These are phyloP conservation scores for Persicaria maculosa DNA, from an alignment of 148 eudicot species.

Conservation along the genomic window DNA sequence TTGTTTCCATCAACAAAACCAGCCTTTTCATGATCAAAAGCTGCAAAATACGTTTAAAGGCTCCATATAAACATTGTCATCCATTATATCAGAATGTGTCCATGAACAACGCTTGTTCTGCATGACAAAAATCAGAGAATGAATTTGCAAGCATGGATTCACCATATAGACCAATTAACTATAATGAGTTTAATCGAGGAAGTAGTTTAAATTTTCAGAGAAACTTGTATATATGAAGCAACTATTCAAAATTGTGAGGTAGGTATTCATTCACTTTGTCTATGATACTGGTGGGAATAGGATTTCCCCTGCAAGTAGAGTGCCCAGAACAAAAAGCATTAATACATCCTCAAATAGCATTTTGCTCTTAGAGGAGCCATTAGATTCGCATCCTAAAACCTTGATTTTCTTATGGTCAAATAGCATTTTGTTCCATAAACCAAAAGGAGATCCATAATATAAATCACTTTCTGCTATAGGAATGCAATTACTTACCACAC, in stretches of 20 bases:
- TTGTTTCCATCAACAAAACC: constrained; percentile 21
- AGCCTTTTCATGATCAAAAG: constrained; percentile 19
- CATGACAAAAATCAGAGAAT: constrained; percentile 4
- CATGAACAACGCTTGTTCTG: constrained; percentile 60
- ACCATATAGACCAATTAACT: neutral
- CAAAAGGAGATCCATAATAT: constrained; percentile 43
- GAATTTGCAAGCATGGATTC: neutral
- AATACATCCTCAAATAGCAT: neutral
- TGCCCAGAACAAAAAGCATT: neutral
- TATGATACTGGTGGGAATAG: constrained; percentile 67
- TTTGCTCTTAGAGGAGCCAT: constrained; percentile 27
- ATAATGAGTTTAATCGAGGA: no score
- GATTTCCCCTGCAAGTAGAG: constrained; percentile 63
- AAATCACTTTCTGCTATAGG: constrained; percentile 20
- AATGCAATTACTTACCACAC: constrained; percentile 26
- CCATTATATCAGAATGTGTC: constrained; percentile 96
- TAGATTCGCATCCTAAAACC: constrained; percentile 23
- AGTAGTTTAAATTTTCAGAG: neutral
- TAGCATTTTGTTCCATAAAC: constrained; percentile 60
- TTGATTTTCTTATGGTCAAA: constrained; percentile 48
- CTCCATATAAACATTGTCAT: constrained; percentile 77
- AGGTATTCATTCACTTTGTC: constrained; percentile 68
- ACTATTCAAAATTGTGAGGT: constrained; percentile 50
- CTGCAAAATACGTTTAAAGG: constrained; percentile 22
- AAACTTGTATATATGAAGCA: constrained; percentile 54